Evolutionary conservation across 139 green algal genomes (phyloP).

Genomic region (Tetradesmus obliquus): DNA sequence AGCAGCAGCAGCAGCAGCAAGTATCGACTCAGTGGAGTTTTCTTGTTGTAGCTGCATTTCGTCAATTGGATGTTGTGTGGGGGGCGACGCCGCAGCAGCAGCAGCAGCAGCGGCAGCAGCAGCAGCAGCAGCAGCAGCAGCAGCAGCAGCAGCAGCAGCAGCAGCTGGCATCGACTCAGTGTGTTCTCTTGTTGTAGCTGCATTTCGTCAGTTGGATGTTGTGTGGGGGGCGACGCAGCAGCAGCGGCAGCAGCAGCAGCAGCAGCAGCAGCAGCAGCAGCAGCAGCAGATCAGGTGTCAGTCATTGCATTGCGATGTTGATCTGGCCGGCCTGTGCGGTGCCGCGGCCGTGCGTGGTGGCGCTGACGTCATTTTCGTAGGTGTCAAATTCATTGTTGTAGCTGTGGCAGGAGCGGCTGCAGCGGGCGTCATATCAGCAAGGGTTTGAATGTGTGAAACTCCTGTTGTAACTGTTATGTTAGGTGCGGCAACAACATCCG

Average conservation of each 20-base stretch:
- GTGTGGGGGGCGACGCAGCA: too few species aligned
- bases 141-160: not conserved
- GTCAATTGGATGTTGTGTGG: too few species aligned
- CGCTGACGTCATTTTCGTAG: conserved; percentile 19
- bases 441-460: not conserved
- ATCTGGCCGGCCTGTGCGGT: conserved; percentile 31
- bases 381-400: not conserved
- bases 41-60: too few species aligned
- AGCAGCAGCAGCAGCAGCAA: not conserved
- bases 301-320: conserved; percentile 15
- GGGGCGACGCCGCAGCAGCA: not conserved
- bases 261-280: too few species aligned
- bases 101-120: not conserved
- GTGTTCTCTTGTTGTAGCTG: too few species aligned
- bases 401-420: not conserved
- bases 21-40: not conserved
- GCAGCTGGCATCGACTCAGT: not conserved
- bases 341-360: conserved; percentile 30
- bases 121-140: not conserved
- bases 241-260: too few species aligned
- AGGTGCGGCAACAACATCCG: too few species aligned
- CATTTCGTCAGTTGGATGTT: too few species aligned
- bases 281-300: too few species aligned
- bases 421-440: not conserved
- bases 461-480: too few species aligned